A percentile compares a stretch with the other conserved stretches of the same genome.
Conservation (phyloP, 169 alveolate species). For the Plasmodium cynomolgi region DNA sequence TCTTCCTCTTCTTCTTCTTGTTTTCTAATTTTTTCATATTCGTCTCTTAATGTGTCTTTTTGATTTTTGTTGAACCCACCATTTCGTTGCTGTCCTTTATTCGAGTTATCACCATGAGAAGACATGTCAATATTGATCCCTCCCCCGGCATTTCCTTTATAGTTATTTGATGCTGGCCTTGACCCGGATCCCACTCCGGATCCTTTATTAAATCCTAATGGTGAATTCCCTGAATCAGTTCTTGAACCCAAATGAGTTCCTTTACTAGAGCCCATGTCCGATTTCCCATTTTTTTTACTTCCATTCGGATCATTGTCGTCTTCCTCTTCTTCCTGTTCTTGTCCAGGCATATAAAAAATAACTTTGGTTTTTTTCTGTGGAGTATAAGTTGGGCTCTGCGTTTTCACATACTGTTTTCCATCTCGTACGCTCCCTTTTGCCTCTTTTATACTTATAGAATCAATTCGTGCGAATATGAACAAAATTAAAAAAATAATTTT, state of each 20-base stretch:
- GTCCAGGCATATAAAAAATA: constrained; percentile 68
- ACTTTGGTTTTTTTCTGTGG: constrained; percentile 36
- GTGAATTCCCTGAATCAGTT: not conserved
- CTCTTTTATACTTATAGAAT: constrained; percentile 1
- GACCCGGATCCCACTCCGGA: constrained; percentile 29
- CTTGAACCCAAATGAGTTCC: not conserved
- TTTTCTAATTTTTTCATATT: constrained; percentile 49
- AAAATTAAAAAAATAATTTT: constrained; percentile 41
- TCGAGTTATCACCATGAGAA: constrained; percentile 2
- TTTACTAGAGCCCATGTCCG: not conserved
- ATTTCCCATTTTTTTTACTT: constrained; percentile 1
- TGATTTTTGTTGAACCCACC: constrained; percentile 16
- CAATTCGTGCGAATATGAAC: constrained; percentile 13
- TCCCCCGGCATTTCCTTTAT: constrained; percentile 10
- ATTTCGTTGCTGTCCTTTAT: not conserved
- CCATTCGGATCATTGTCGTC: not conserved
- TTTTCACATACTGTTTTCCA: constrained; percentile 1
- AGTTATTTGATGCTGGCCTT: constrained; percentile 5
- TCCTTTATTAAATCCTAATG: constrained; percentile 38
- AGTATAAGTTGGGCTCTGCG: constrained; percentile 42
- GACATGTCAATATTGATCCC: constrained; percentile 14
- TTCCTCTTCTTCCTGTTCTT: not conserved
- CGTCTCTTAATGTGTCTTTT: constrained; percentile 32
- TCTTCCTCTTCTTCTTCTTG: constrained; percentile 35
- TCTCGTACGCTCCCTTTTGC: not conserved